A percentile compares a stretch with the other conserved stretches of the same genome.
These are phyloP conservation scores for Didymella lethalis DNA, from an alignment of 2,329 filamentous ascomycete species.

Conservation along the genomic window DNA sequence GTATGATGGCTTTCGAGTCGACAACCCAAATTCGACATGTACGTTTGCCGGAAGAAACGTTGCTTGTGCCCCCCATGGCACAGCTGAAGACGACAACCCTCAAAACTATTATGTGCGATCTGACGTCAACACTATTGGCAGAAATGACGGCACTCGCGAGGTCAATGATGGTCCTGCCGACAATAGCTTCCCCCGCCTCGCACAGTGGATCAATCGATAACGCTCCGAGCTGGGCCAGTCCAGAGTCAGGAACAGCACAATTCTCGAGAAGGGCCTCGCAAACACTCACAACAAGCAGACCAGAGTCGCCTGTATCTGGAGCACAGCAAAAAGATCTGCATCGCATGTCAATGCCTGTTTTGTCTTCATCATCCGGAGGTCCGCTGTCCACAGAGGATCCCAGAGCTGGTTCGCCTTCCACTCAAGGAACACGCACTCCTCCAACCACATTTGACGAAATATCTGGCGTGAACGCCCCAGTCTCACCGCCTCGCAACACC, in stretches of 20 bases:
- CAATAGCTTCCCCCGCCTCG: slow-evolving; percentile 65
- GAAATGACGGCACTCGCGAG: slow-evolving; percentile 59
- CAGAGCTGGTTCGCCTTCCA: slow-evolving; percentile 36
- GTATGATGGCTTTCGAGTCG: slow-evolving; percentile 82
- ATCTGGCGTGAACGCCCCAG: slow-evolving; percentile 46
- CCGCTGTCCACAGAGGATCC: slow-evolving; percentile 37
- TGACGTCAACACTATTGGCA: slow-evolving; percentile 55
- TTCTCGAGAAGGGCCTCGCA: slow-evolving; percentile 46
- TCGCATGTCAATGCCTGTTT: slow-evolving; percentile 83
- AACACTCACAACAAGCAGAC: slow-evolving; percentile 33
- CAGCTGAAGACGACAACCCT: slow-evolving; percentile 76
- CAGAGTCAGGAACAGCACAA: slow-evolving; percentile 35
- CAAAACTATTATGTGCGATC: slow-evolving; percentile 56
- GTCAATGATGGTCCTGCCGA: slow-evolving; percentile 62
- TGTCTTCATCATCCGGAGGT: slow-evolving; percentile 52
- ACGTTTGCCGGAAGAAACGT: slow-evolving; percentile 68
- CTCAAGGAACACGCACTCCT: slow-evolving; percentile 43
- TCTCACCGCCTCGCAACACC: slow-evolving; percentile 54
- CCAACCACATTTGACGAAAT: slow-evolving; percentile 61
- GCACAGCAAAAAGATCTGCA: slow-evolving; percentile 65
- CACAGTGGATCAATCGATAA: slow-evolving; percentile 38
- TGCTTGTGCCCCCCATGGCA: slow-evolving; percentile 72
- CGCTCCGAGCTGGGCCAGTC: slow-evolving; percentile 41
- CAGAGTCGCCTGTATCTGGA: slow-evolving; percentile 45
- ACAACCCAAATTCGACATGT: slow-evolving; percentile 49